Evolutionary conservation across 306 rosid genomes (phyloP).

Genomic region (Oxytropis ochrocephala): DNA sequence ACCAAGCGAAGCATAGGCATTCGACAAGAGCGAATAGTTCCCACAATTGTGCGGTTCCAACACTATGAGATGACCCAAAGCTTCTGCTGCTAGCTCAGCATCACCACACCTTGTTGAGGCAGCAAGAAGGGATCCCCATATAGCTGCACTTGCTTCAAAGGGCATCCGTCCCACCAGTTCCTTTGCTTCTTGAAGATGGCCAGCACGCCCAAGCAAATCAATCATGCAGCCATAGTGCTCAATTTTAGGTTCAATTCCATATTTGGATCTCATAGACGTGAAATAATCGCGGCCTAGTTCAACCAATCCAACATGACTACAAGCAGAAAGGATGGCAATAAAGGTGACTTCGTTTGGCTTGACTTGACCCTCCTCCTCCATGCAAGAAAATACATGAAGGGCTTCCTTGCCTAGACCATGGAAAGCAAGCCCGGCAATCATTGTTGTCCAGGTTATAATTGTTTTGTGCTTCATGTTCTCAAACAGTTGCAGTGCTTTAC

Average conservation of each 20-base stretch:
- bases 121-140: constrained; percentile 79
- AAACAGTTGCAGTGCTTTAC: constrained; percentile 26
- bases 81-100: constrained; percentile 49
- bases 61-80: constrained; percentile 36
- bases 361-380: constrained; percentile 48
- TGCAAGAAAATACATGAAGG: constrained; percentile 34
- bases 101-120: constrained; percentile 41
- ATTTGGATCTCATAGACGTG: constrained; percentile 33
- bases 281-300: constrained; percentile 43
- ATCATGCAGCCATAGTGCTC: constrained; percentile 47
- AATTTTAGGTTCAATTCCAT: constrained; percentile 41
- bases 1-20: constrained; percentile 48
- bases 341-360: constrained; percentile 59
- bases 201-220: constrained; percentile 64
- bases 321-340: constrained; percentile 65
- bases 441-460: constrained; percentile 58
- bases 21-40: constrained; percentile 54
- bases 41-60: constrained; percentile 56
- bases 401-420: constrained; percentile 69
- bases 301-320: constrained; percentile 62
- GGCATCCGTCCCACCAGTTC: constrained; percentile 47
- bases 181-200: constrained; percentile 57
- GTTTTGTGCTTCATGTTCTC: constrained; percentile 38
- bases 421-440: constrained; percentile 66
- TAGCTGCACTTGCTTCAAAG: constrained; percentile 54